Evolutionary conservation across 2,329 filamentous ascomycete species (phyloP).

Genomic region (Nakataea oryzae): DNA sequence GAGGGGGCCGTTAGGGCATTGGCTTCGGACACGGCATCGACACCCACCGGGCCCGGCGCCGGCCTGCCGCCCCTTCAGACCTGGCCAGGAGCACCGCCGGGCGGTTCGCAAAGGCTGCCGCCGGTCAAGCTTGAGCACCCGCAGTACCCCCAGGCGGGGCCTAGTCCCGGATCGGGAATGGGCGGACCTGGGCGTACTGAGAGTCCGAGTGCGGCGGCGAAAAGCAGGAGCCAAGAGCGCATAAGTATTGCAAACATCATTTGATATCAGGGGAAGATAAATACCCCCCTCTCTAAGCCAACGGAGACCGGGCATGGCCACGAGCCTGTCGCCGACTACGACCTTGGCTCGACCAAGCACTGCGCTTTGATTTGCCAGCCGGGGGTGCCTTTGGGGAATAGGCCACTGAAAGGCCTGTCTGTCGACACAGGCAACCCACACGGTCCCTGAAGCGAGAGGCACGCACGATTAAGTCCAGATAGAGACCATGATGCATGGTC

Average conservation of each 20-base stretch:
- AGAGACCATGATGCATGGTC: not conserved
- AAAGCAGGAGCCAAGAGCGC: conserved; percentile 28
- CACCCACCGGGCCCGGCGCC: conserved; percentile 13
- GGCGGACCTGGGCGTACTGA: conserved; percentile 2
- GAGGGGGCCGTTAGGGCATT: conserved; percentile 52
- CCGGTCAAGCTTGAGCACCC: conserved; percentile 21
- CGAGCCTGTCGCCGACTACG: too few species aligned
- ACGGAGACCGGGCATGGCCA: not conserved
- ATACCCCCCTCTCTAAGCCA: too few species aligned
- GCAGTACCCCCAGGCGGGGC: not conserved
- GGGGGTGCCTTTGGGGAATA: not conserved
- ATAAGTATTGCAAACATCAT: conserved; percentile 36
- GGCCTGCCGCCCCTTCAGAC: conserved; percentile 6
- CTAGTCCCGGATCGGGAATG: conserved; percentile 3
- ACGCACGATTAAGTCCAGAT: not conserved
- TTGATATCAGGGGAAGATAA: conserved; percentile 9
- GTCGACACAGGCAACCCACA: not conserved
- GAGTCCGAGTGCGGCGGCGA: conserved; percentile 19
- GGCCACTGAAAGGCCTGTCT: not conserved
- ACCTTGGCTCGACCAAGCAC: not conserved
- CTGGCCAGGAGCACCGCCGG: conserved; percentile 2
- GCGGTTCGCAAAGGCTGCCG: conserved; percentile 11
- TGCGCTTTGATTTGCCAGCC: too few species aligned
- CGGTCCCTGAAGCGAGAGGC: not conserved
- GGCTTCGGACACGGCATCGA: conserved; percentile 21